Percentiles rank a stretch among this genome's conserved stretches.
phyloP scores from a whole-genome alignment of 805 yeast species.

The Cyberlindnera lachancei region DNA sequence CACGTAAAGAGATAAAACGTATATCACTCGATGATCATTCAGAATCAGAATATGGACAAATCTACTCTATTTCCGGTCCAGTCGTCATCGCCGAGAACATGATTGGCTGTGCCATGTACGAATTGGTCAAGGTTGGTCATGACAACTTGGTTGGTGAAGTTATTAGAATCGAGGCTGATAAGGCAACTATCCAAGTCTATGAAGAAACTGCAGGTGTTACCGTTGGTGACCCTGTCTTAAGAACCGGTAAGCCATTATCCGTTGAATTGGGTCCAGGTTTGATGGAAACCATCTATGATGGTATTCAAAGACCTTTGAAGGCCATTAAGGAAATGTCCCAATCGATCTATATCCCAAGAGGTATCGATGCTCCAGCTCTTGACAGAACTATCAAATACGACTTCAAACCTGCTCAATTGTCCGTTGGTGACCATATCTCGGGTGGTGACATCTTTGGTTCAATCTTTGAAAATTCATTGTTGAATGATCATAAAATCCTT shows the following conservation, averaged over 20 bases:
- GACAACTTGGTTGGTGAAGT: constrained; percentile 97
- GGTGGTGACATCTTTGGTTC: constrained; percentile 98
- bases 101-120: constrained; percentile 99
- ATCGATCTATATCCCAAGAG: constrained; percentile 97
- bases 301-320: constrained; percentile 97
- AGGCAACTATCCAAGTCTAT: constrained; percentile 97
- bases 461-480: constrained; percentile 86
- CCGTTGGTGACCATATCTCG: constrained; percentile 94
- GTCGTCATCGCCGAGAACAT: constrained; percentile 96
- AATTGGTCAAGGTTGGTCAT: constrained; percentile 96
- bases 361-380: constrained; percentile 95
- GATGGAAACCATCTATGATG: constrained; percentile 98
- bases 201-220: constrained; percentile 99
- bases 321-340: constrained; percentile 83
- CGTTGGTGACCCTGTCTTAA: constrained; percentile 96
- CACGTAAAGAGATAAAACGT: constrained; percentile 87
- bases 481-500: constrained; percentile 87
- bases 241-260: constrained; percentile 98
- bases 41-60: constrained; percentile 80
- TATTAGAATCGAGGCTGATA: constrained; percentile 92
- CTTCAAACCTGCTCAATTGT: constrained; percentile 70
- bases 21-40: constrained; percentile 67
- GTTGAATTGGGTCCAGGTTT: constrained; percentile 99
- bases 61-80: constrained; percentile 96
- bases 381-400: constrained; percentile 77